phyloP scores from a whole-genome alignment of 352 stramenopile genomes.

The Phytophthora fragariaefolia region DNA sequence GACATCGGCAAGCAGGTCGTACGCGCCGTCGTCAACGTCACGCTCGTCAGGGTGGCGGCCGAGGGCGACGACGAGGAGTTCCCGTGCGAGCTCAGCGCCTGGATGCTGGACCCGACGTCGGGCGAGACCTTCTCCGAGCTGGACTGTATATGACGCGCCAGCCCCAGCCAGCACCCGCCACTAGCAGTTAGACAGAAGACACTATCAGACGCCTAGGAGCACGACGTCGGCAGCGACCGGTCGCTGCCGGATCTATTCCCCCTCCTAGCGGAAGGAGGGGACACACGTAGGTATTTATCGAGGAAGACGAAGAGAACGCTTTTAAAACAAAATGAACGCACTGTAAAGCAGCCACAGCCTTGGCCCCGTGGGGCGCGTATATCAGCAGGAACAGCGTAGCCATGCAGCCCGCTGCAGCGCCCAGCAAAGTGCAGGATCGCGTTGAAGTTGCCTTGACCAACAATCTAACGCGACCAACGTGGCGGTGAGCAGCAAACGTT shows the following conservation, averaged over 20 bases:
- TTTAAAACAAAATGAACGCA: conserved; percentile 25
- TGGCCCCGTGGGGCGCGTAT: too few species aligned
- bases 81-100: conserved; percentile 68
- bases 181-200: conserved; percentile 31
- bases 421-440: too few species aligned
- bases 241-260: conserved; percentile 13
- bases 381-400: too few species aligned
- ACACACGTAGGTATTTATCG: conserved; percentile 57
- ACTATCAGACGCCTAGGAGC: conserved; percentile 30
- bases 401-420: too few species aligned
- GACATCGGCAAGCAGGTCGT: conserved; percentile 65
- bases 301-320: conserved; percentile 16
- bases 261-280: conserved; percentile 29
- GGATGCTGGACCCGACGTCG: conserved; percentile 46
- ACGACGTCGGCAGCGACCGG: conserved; percentile 14
- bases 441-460: conserved; percentile 30
- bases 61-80: conserved; percentile 60
- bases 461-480: conserved; percentile 18
- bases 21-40: conserved; percentile 63
- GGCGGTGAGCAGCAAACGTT: conserved; percentile 22
- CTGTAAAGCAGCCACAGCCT: conserved; percentile 34
- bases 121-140: conserved; percentile 51
- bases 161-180: background rate
- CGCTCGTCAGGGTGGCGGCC: conserved; percentile 58
- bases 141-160: conserved; percentile 41